A percentile compares a stretch with the other conserved stretches of the same genome.
These are phyloP conservation scores for Arachis stenosperma DNA, from an alignment of 306 rosid genomes.

Conservation along the genomic window DNA sequence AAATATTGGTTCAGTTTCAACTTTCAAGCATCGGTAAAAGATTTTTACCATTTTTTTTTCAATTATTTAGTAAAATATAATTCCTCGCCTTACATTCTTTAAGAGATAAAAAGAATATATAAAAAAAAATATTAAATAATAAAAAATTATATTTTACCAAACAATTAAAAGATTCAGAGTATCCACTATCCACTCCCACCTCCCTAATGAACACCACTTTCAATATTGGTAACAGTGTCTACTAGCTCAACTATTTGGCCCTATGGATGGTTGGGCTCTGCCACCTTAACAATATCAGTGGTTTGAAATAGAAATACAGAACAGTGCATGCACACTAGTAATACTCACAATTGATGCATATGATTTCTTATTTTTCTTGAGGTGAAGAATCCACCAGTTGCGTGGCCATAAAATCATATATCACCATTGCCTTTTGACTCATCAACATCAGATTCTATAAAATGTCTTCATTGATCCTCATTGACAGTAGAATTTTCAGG, in stretches of 20 bases:
- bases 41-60: too few relatives aligned
- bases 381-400: constrained; percentile 46
- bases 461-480: constrained; percentile 45
- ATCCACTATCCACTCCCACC: too few relatives aligned
- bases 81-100: too few relatives aligned
- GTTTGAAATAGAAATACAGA: constrained; percentile 22
- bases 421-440: constrained; percentile 57
- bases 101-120: too few relatives aligned
- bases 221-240: background rate
- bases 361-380: constrained; percentile 66
- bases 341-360: constrained; percentile 80
- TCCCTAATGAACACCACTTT: too few relatives aligned
- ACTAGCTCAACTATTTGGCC: constrained; percentile 42
- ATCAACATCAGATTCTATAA: constrained; percentile 41
- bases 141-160: too few relatives aligned
- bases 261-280: constrained; percentile 48
- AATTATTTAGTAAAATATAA: too few relatives aligned
- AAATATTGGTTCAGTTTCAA: constrained; percentile 1
- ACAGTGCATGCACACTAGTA: constrained; percentile 11
- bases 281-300: constrained; percentile 18
- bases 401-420: constrained; percentile 23
- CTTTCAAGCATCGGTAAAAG: background rate
- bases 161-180: too few relatives aligned
- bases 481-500: constrained; percentile 47
- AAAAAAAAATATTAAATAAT: too few relatives aligned